Evolutionary conservation across 176 grass and related monocot genomes (phyloP), one percentile per base, ranked within the genome.

Genomic region (Oryza glumipatula): DNA sequence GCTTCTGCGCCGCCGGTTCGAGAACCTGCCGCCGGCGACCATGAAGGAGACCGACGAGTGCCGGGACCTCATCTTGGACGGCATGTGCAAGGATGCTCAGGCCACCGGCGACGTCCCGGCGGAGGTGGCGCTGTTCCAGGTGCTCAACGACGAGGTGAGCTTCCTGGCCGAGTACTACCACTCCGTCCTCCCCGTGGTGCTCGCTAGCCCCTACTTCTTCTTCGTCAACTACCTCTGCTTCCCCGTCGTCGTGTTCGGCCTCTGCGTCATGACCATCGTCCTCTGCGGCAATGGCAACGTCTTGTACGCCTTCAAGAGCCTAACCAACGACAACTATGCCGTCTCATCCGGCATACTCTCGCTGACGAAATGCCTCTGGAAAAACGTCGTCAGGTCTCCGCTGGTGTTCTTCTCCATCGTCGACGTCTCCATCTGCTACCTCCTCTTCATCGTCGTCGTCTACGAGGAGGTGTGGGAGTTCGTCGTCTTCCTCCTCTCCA

Each of bases 121-220:
- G 9, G 43, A 21, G 8, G 58, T 43, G 3, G 23, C 43, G 1
- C 38, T 86, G 28, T 86, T 86, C n/a, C 58, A 86, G 1, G 70
- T 86, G 9, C 9, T 86, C 14, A 15, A 33, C 6, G 45, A 86
- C 1, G 84, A 86, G 69, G 0, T 80, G 17, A 49, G 4, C 69
- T 86, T 86, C 45, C n/a, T 86, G 0, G 16, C 14, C 12, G 84
- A 86, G 69, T 86, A 80, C 10, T 74, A 86, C 14, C 77, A 80
- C 70, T 86, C 84, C 0, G 77, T 86, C 3, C 6, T 74, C 22
- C 76, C 84, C 0, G 69, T 86, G 4, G 60, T 80, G 15, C 32
- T 86, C 0, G 84, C 84, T 1, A 86, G 70, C 33, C 84, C 84
- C 11, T 74, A 56, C 74, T 82, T 82, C 48, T 7, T 82, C 2